Percentiles rank a stretch among this genome's conserved stretches.
Evolutionary conservation across 345 rosid species (phyloP).

Genomic region (Boechera stricta): DNA sequence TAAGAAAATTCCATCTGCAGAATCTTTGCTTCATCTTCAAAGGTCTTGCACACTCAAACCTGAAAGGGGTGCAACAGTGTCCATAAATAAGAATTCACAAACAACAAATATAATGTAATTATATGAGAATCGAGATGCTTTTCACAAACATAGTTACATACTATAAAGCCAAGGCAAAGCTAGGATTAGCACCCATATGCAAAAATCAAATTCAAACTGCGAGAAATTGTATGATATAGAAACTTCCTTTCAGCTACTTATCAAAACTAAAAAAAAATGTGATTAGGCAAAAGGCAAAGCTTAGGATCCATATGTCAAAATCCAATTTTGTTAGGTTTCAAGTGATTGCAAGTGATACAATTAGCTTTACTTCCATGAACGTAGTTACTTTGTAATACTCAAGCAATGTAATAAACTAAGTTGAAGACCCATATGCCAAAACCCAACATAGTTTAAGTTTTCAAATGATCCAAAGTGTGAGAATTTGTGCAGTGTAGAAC

Average conservation of each 20-base stretch:
- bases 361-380: no score
- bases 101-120: not conserved
- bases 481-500: not conserved
- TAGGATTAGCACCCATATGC: not conserved
- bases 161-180: not conserved
- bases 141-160: not conserved
- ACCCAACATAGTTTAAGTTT: not conserved
- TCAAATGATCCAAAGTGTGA: not conserved
- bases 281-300: no score
- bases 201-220: no score
- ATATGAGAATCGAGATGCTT: not conserved
- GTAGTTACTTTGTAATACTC: not conserved
- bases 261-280: no score
- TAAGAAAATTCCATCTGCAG: constrained; percentile 5
- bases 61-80: constrained; percentile 40
- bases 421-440: not conserved
- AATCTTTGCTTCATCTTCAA: constrained; percentile 48
- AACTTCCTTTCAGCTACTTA: no score
- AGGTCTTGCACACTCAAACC: constrained; percentile 87
- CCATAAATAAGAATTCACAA: not conserved
- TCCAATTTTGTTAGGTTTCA: not conserved
- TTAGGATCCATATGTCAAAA: no score
- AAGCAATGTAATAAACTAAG: not conserved
- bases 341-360: not conserved
- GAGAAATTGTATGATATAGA: no score